phyloP scores from a whole-genome alignment of 495 filamentous ascomycete species.

The Jackrogersella minutella region DNA sequence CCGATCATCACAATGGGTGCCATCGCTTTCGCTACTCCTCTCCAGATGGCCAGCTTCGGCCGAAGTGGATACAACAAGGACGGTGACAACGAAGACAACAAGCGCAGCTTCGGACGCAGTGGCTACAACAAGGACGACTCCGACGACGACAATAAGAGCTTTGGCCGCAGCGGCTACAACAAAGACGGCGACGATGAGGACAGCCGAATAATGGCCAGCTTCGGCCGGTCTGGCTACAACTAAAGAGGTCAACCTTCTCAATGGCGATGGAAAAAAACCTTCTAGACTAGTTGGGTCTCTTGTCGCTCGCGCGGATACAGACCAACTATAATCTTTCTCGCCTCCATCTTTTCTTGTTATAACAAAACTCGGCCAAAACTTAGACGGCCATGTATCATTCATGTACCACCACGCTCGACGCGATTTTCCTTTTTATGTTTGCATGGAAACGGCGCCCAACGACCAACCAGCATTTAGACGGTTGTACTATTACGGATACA shows the following conservation, averaged over 20 bases:
- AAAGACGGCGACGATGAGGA: slow-evolving; percentile 54
- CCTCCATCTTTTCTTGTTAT: background rate
- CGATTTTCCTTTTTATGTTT: slow-evolving; percentile 31
- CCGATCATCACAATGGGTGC: slow-evolving; percentile 53
- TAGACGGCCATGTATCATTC: slow-evolving; percentile 14
- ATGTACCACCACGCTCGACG: slow-evolving; percentile 9
- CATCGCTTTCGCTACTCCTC: slow-evolving; percentile 41
- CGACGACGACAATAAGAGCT: slow-evolving; percentile 46
- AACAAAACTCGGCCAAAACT: no score
- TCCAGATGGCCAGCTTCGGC: slow-evolving; percentile 29
- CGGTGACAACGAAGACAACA: slow-evolving; percentile 36
- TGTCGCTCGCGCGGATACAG: slow-evolving; percentile 6
- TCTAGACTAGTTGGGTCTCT: background rate
- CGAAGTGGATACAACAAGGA: slow-evolving; percentile 51
- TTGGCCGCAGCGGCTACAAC: slow-evolving; percentile 61
- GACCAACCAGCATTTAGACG: slow-evolving; percentile 15
- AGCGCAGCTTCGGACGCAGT: slow-evolving; percentile 61
- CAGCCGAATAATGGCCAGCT: slow-evolving; percentile 46
- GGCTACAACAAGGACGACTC: slow-evolving; percentile 59
- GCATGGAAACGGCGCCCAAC: slow-evolving; percentile 30
- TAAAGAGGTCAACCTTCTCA: slow-evolving; percentile 41
- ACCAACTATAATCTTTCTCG: slow-evolving; percentile 17
- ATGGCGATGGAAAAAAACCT: slow-evolving; percentile 21
- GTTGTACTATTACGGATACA: slow-evolving; percentile 34
- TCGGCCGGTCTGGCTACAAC: slow-evolving; percentile 61